A percentile compares a stretch with the other conserved stretches of the same genome.
These are phyloP conservation scores for Backusella westeae DNA, from an alignment of 192 early-diverging fungal species.

Conservation along the genomic window DNA sequence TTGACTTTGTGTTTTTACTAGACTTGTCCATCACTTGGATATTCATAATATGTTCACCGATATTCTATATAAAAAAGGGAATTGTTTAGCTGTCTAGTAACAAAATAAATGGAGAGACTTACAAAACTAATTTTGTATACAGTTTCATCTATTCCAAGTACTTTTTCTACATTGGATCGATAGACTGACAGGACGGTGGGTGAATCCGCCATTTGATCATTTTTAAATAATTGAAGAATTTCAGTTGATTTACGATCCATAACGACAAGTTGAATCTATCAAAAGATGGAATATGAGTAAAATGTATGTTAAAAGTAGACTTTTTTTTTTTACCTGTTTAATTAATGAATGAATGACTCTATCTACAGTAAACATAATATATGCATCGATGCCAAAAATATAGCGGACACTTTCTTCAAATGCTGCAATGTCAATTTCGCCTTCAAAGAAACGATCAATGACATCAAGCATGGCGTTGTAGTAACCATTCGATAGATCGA, in stretches of 20 bases:
- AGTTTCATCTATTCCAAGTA: constrained; percentile 30
- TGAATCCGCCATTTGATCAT: constrained; percentile 43
- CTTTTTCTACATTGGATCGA: constrained; percentile 24
- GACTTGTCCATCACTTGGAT: constrained; percentile 28
- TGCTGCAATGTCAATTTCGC: constrained; percentile 68
- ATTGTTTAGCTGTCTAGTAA: not conserved
- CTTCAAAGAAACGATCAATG: constrained; percentile 72
- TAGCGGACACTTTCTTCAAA: constrained; percentile 88
- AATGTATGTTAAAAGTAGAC: not conserved
- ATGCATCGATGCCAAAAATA: constrained; percentile 87
- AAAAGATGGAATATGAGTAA: not conserved
- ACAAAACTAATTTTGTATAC: constrained; percentile 36
- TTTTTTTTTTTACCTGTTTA: constrained; percentile 59
- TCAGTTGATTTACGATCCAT: constrained; percentile 61
- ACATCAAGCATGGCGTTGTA: constrained; percentile 77
- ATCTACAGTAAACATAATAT: constrained; percentile 86
- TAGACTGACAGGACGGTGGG: constrained; percentile 14
- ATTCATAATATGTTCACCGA: not conserved
- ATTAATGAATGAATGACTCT: constrained; percentile 75
- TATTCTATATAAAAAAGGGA: constrained; percentile 11
- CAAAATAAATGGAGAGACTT: not conserved
- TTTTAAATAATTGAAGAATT: constrained; percentile 64
- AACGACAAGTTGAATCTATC: constrained; percentile 43
- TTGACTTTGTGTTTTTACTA: not conserved
- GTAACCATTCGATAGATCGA: constrained; percentile 60